Percentiles rank a stretch among this genome's conserved stretches.
These are phyloP conservation scores for Bonia amplexicaulis DNA, from an alignment of 176 grass and related monocot genomes.

Conservation along the genomic window DNA sequence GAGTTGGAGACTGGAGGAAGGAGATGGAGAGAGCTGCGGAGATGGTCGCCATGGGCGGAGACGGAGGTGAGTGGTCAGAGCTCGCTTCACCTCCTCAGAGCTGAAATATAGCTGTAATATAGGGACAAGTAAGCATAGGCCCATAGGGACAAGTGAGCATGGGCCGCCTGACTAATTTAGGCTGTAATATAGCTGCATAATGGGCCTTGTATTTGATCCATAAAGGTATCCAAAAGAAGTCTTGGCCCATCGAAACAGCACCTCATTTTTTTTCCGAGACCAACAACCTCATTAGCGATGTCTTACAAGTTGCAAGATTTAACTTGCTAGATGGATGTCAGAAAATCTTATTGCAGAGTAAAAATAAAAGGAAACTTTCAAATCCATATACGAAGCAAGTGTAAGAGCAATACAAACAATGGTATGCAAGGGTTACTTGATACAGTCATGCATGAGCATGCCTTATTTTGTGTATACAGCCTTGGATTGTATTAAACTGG, in stretches of 20 bases:
- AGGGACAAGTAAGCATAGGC: no score
- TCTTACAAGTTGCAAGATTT: no score
- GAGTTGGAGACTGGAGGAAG: constrained; percentile 16
- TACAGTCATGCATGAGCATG: no score
- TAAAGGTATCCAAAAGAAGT: background rate
- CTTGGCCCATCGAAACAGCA: background rate
- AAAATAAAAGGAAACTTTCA: no score
- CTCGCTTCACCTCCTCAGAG: constrained; percentile 14
- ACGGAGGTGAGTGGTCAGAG: constrained; percentile 26
- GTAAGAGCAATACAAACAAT: background rate
- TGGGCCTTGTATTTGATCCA: background rate
- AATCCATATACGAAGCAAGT: background rate
- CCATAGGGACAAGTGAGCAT: background rate
- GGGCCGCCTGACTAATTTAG: no score
- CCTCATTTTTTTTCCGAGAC: background rate
- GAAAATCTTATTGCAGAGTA: background rate
- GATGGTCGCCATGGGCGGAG: constrained; percentile 54
- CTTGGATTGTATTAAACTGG: background rate
- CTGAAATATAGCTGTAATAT: no score
- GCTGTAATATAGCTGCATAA: background rate
- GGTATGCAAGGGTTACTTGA: background rate
- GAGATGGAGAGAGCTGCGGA: constrained; percentile 37
- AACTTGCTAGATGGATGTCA: background rate
- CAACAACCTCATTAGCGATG: background rate
- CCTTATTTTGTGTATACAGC: background rate